Base-by-base conservation (phyloP, 768 basidiomycete genomes). In the Leccinum fibrillosum region DNA sequence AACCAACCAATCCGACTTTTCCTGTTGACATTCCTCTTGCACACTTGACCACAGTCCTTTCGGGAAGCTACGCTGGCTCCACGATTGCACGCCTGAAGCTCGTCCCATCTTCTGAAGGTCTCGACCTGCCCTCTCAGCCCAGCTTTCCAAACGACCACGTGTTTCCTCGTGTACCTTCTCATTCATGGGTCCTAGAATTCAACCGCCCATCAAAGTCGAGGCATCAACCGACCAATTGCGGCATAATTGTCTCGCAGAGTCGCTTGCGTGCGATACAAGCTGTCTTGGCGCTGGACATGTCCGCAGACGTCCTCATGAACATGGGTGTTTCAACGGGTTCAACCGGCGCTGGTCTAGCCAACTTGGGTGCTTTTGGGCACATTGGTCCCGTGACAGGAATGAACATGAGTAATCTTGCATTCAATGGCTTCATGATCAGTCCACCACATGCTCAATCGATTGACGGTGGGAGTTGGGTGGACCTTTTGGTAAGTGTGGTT, bases 181-280 rank as follows among this genome's bases (percentile, higher is more conserved):
- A 74, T 63, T 74, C 78, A 1, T 92, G 90, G 88, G 75, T 85
- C 12, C 79, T 92, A 23, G 88, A 90, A 67, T 91, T 92, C 64
- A 89, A 88, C 1, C 54, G 57, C n/a, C 58, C 69, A 13, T 54
- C 64, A 25, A 60, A 39, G 23, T 58, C 54, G n/a, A 62, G 62
- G 39, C 74, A 77, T 49, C 77, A 78, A 21, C 81, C 81, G 0
- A 74, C 78, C 49, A 65, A 66, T 34, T 69, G 65, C 45, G 90
- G 90, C 21, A 68, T 92, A 47, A 83, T 91, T 13, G 81, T 91
- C 77, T 86, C 83, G 61, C 89, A 91, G 70, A 80, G 81, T 19
- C 80, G 87, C 49, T 83, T 92, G 82, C 80, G 82, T 56, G 88
- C 87, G 44, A 86, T 92, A 54, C 89, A 89, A 62, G 88, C 44